Conservation (phyloP, 2,329 filamentous ascomycete species). For the Clonostachys rosea region DNA sequence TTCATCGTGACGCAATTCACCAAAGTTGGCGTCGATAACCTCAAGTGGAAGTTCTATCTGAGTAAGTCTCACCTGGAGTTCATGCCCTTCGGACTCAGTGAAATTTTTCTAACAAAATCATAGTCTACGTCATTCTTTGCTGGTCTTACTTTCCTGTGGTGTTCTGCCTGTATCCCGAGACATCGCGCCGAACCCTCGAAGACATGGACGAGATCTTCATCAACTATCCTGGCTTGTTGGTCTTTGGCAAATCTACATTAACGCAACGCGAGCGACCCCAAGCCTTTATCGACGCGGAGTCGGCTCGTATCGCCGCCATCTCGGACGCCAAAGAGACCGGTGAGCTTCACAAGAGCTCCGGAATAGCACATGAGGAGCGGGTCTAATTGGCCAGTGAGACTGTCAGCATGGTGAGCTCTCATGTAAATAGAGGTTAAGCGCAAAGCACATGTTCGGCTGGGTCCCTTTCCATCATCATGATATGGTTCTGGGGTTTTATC, state of each 20-base stretch:
- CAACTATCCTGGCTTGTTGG: slow-evolving; percentile 18
- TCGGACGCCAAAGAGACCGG: no score
- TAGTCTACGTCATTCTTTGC: slow-evolving; percentile 23
- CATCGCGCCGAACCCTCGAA: slow-evolving; percentile 37
- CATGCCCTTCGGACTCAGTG: neutral
- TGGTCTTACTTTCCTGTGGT: slow-evolving; percentile 29
- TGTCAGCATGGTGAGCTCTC: no score
- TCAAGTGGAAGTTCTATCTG: slow-evolving; percentile 35
- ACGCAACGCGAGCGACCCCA: slow-evolving; percentile 28
- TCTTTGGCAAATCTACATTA: slow-evolving; percentile 22
- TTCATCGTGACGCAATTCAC: slow-evolving; percentile 39
- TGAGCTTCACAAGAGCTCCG: no score
- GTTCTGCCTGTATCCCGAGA: slow-evolving; percentile 46
- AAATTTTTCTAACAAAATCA: neutral
- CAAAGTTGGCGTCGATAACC: slow-evolving; percentile 31
- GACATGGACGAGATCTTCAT: slow-evolving; percentile 40
- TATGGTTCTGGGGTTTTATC: no score
- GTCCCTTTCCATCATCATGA: no score
- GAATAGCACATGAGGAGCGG: no score
- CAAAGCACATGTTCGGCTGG: no score
- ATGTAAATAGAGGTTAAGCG: no score
- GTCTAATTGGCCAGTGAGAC: no score
- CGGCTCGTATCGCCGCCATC: slow-evolving; percentile 12
- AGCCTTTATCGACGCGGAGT: slow-evolving; percentile 26
- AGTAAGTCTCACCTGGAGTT: slow-evolving; percentile 15